Evolutionary conservation across 2,329 filamentous ascomycete species (phyloP).

Genomic region (Cercospora berteroae): DNA sequence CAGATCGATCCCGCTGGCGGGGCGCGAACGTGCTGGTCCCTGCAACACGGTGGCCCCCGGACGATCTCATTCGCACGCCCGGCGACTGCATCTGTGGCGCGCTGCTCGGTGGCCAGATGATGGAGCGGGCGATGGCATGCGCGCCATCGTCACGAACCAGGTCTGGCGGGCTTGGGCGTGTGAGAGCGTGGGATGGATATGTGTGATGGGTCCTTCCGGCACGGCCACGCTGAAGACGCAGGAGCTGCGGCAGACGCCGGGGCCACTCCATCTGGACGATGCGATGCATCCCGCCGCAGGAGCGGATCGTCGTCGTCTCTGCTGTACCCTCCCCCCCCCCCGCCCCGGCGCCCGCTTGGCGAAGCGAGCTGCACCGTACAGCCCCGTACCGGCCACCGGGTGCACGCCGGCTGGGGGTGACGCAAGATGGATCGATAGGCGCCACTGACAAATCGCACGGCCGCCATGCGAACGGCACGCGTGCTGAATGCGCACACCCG

Average conservation of each 20-base stretch:
- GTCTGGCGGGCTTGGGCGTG: not conserved
- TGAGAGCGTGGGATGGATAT: conserved; percentile 4
- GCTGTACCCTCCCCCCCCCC: too few relatives aligned
- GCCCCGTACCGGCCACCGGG: conserved; percentile 12
- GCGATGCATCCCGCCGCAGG: conserved; percentile 8
- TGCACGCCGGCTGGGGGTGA: conserved; percentile 14
- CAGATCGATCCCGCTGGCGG: conserved; percentile 22
- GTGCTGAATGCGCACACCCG: conserved; percentile 21
- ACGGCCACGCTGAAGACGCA: conserved; percentile 6
- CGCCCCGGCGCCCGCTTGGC: too few relatives aligned
- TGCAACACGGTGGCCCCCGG: conserved; percentile 15
- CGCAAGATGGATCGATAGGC: conserved; percentile 6
- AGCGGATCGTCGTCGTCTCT: not conserved
- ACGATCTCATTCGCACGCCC: conserved; percentile 22
- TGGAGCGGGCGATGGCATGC: not conserved
- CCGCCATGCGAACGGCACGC: conserved; percentile 26
- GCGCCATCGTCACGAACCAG: conserved; percentile 12
- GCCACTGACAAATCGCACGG: conserved; percentile 24
- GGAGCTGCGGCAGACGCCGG: conserved; percentile 8
- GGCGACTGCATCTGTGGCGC: conserved; percentile 17
- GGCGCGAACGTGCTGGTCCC: conserved; percentile 20
- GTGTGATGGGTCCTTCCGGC: not conserved
- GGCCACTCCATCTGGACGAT: conserved; percentile 17
- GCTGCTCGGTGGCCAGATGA: conserved; percentile 10
- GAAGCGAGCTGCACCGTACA: not conserved